phyloP scores from a whole-genome alignment of 371 early-diverging fungal species.

The Mortierella sp. region DNA sequence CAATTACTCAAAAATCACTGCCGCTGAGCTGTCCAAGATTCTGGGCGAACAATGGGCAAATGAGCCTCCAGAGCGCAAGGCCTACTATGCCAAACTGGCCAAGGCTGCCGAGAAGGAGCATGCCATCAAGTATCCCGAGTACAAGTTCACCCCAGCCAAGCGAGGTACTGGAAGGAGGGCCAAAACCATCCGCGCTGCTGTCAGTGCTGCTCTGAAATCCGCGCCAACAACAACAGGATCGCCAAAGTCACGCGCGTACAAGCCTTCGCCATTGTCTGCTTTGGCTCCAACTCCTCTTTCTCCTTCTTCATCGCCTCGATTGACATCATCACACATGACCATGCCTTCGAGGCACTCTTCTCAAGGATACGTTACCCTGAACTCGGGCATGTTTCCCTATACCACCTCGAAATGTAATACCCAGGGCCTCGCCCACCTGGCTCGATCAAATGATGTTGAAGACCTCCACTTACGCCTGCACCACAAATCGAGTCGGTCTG shows the following conservation, averaged over 20 bases:
- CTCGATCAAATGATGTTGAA: background rate
- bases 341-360: background rate
- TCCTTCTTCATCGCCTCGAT: background rate
- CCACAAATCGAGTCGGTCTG: background rate
- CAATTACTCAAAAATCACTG: conserved; percentile 31
- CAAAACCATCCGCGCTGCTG: conserved; percentile 11
- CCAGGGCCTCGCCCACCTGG: background rate
- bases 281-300: background rate
- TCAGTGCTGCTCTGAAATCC: background rate
- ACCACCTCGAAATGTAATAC: conserved; percentile 1
- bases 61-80: conserved; percentile 34
- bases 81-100: conserved; percentile 41
- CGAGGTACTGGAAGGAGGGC: conserved; percentile 32
- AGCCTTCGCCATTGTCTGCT: background rate
- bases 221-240: background rate
- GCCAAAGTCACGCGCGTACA: background rate
- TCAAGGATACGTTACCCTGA: background rate
- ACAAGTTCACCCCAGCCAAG: conserved; percentile 39
- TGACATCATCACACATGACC: background rate
- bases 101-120: conserved; percentile 42
- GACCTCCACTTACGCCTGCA: background rate
- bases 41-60: conserved; percentile 45
- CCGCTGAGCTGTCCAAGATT: conserved; percentile 51
- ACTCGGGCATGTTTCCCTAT: background rate
- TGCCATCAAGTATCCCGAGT: conserved; percentile 44